Evolutionary conservation across 2,329 filamentous ascomycete species (phyloP), one percentile per base, ranked within the genome.

Genomic region (Fusarium xyrophilum): DNA sequence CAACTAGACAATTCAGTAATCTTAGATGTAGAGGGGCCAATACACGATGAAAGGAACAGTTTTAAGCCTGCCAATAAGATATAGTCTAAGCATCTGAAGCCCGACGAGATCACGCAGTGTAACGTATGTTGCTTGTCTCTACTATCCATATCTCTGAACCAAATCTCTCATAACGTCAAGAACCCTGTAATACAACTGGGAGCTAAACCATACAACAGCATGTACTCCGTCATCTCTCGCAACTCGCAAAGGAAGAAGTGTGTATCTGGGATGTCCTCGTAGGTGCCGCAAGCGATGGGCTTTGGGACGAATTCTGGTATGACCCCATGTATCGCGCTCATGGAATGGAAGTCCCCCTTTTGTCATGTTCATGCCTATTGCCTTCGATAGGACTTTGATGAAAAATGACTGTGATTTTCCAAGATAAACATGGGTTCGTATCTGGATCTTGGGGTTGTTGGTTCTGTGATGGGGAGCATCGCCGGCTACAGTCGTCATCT

Each of bases 231-330:
- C 30, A 48, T 48, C 4, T 48, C 46, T 48, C 30, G 30, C 11
- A 48, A 48, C 46, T 48, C 46, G 6, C 46, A 25, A 17, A 48
- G 17, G 6, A 48, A 48, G 46, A 35, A 48, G 46, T 48, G 30
- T 8, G 21, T 35, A 4, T 48, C 17, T 5, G 28, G 17, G 0
- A 8, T 48, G 17, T 0, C 2, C 8, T 48, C 17, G 2, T 25
- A 48, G 12, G 46, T 33, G 3, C 46, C 46, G 1, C 46, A 25
- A 14, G 46, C 21, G 21, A 48, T 35, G 17, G 46, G 46, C 1
- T 25, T 35, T 6, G 30, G 46, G 21, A 25, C 46, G 0, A 35
- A 35, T 48, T 35, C 46, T 8, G 46, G 46, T 1, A 25, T 0
- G 1, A 48, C 46, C 4, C 0, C 8, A 48, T 48, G 2, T 23